Base-by-base conservation (phyloP, 1,284 basidiomycete species). In the Leccinum angustisporum region DNA sequence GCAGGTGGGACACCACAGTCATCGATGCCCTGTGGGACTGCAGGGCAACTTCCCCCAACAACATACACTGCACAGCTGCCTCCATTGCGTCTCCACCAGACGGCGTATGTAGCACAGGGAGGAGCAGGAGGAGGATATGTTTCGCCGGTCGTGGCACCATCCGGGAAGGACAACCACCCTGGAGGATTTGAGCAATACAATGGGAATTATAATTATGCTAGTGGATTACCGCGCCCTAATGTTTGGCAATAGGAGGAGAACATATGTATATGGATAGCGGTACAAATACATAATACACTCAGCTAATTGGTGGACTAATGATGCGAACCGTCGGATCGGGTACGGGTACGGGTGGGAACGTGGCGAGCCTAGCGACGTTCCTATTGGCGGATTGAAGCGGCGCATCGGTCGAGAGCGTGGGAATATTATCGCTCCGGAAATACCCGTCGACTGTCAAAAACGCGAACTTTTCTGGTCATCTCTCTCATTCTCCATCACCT, bases 401-500 rank as follows among this genome's bases (percentile, higher is more conserved):
- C 34, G 52, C 10, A 57, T 72, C 72, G 75, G 74, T 70, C 64
- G 54, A 59, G 68, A 76, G 76, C 79, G 79, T 72, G 79, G 69
- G 79, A 76, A 68, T 60, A 60, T 69, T 60, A 18, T 16, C 55
- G 65, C 65, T 72, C 80, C 80, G 80, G 76, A 65, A 77, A 66
- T 58, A 76, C 71, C 77, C 77, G 76, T 53, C 56, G 65, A 64
- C 76, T 65, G 68, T 78, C 75, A 77, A 72, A 70, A 72, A 68
- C 71, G 72, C 74, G 70, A 69, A 70, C 71, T 77, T 78, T 78
- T 79, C 61, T 48, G 63, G 67, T 34, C 31, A 46, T 48, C 46
- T 58, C 65, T 75, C 63, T 76, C 67, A 72, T 75, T 70, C 70
- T 72, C 68, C 72, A 76, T 68, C 76, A 76, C 72, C 74, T 75